phyloP scores from a whole-genome alignment of 768 basidiomycete species.

The Cyclocybe aegerita region DNA sequence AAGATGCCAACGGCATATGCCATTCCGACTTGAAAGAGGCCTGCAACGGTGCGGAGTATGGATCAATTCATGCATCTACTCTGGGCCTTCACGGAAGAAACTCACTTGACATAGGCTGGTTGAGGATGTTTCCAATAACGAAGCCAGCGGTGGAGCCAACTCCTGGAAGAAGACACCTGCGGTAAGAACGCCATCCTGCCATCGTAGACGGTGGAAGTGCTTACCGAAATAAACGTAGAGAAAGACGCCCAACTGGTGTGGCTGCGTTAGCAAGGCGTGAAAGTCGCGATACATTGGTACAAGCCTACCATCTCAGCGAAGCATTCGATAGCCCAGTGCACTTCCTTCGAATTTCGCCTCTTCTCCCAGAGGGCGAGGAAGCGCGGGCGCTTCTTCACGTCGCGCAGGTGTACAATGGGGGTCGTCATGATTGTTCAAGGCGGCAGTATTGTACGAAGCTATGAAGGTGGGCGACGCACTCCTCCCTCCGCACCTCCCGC shows the following conservation, averaged over 20 bases:
- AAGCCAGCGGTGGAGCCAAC: slow-evolving; percentile 54
- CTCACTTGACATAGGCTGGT: slow-evolving; percentile 50
- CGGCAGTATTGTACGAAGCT: slow-evolving; percentile 3
- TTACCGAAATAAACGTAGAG: slow-evolving; percentile 56
- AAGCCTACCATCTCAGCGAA: slow-evolving; percentile 57
- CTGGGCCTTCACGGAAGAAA: slow-evolving; percentile 3
- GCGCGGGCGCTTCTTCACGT: slow-evolving; percentile 36
- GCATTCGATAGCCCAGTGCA: slow-evolving; percentile 57
- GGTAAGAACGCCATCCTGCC: not conserved
- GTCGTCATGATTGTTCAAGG: slow-evolving; percentile 10
- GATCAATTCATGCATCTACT: not conserved
- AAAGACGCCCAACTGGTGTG: slow-evolving; percentile 54
- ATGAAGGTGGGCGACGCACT: not conserved
- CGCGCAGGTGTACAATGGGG: slow-evolving; percentile 38
- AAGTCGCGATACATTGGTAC: not conserved
- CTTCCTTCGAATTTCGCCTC: slow-evolving; percentile 35
- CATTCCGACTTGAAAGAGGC: slow-evolving; percentile 55
- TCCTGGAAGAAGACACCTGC: slow-evolving; percentile 29
- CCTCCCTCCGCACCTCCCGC: too few species aligned
- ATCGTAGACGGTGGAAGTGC: slow-evolving; percentile 4
- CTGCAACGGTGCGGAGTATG: slow-evolving; percentile 27
- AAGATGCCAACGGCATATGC: slow-evolving; percentile 61
- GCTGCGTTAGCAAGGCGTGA: not conserved
- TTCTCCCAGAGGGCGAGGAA: slow-evolving; percentile 52
- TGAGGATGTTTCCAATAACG: slow-evolving; percentile 44